Conservation (phyloP, 805 yeast genomes). For the Komagataella phaffii region DNA sequence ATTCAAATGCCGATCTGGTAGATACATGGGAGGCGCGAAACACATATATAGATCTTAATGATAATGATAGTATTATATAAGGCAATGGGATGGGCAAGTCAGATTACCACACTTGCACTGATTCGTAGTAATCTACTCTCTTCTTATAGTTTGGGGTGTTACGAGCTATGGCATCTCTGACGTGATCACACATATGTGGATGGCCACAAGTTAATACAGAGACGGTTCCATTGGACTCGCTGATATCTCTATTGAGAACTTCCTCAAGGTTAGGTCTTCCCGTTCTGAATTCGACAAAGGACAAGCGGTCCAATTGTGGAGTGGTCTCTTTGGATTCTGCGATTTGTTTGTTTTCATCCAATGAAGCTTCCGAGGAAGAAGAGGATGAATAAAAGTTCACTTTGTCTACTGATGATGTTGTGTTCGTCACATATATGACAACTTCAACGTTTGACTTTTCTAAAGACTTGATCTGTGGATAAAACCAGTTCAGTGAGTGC, state of each 20-base stretch:
- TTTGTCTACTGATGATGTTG: slow-evolving; percentile 5
- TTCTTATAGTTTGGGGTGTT: slow-evolving; percentile 11
- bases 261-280: slow-evolving; percentile 28
- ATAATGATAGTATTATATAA: neutral
- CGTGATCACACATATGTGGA: slow-evolving; percentile 31
- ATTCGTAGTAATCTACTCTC: slow-evolving; percentile 65
- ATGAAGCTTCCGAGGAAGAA: neutral
- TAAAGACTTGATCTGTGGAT: slow-evolving; percentile 24
- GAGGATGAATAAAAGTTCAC: slow-evolving; percentile 2
- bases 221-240: slow-evolving; percentile 20
- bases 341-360: neutral
- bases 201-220: slow-evolving; percentile 40
- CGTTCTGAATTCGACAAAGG: slow-evolving; percentile 26
- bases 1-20: neutral
- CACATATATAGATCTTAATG: too few species aligned
- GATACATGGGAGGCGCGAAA: neutral
- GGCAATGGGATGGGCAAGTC: neutral
- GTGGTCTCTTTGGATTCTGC: slow-evolving; percentile 1
- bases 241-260: slow-evolving; percentile 22
- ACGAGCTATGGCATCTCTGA: slow-evolving; percentile 32
- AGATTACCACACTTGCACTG: slow-evolving; percentile 55
- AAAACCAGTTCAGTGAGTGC: slow-evolving; percentile 36
- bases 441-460: slow-evolving; percentile 14
- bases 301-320: slow-evolving; percentile 11
- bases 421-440: slow-evolving; percentile 24